These are phyloP conservation scores for Curvularia hawaiiensis DNA, from an alignment of 2,329 filamentous ascomycete species.

Conservation along the genomic window DNA sequence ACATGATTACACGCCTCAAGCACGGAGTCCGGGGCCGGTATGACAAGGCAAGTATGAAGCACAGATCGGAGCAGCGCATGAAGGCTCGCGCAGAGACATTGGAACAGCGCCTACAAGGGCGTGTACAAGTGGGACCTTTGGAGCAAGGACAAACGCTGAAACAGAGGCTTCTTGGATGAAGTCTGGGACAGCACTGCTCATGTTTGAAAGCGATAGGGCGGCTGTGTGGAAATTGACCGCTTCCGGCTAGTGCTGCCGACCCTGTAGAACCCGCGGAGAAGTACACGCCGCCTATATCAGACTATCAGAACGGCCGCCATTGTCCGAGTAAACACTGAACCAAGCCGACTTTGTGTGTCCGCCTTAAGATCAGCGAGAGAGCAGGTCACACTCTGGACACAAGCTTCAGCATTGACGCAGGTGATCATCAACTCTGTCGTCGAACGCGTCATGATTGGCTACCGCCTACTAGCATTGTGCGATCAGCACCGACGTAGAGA, in stretches of 20 bases:
- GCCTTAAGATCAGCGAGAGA: background rate
- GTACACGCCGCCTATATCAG: conserved; percentile 3
- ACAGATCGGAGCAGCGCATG: conserved; percentile 29
- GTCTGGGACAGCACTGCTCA: background rate
- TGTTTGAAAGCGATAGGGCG: background rate
- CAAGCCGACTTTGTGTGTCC: background rate
- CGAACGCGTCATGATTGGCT: background rate
- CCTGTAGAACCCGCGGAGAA: conserved; percentile 25
- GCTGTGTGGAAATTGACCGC: background rate
- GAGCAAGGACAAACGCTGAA: conserved; percentile 13
- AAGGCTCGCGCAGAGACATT: conserved; percentile 56
- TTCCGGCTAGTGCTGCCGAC: conserved; percentile 3
- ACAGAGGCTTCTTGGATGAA: conserved; percentile 12
- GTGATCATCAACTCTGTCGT: background rate
- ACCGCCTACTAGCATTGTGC: background rate
- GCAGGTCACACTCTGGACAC: background rate
- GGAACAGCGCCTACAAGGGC: conserved; percentile 48
- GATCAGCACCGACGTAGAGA: background rate
- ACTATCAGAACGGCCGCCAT: background rate
- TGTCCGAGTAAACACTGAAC: background rate
- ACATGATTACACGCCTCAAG: conserved; percentile 92
- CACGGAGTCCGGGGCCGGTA: conserved; percentile 73
- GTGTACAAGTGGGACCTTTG: conserved; percentile 56
- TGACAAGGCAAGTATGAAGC: conserved; percentile 44
- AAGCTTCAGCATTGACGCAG: background rate